Evolutionary conservation across 768 basidiomycete species (phyloP).

Genomic region (Boletus rubroflammeus): DNA sequence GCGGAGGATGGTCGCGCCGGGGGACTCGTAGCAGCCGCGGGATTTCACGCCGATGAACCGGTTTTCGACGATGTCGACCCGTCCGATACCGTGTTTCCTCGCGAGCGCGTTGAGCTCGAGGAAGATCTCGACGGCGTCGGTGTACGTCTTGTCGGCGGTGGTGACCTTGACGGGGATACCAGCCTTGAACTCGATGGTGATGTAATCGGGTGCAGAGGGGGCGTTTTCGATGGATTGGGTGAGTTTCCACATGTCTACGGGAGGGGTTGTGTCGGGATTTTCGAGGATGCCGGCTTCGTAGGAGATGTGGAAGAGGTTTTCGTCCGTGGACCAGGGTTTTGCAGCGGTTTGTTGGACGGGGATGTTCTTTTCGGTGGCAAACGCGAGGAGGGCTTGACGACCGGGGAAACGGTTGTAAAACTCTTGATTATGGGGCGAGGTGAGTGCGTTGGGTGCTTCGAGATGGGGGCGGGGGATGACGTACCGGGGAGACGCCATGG

Average conservation of each 20-base stretch:
- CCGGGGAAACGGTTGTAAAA: conserved; percentile 99
- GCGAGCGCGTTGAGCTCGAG: conserved; percentile 85
- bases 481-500: conserved; percentile 95
- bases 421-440: conserved; percentile 41
- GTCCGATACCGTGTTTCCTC: conserved; percentile 91
- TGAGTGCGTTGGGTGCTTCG: not conserved
- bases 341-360: conserved; percentile 93
- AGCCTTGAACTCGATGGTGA: conserved; percentile 79
- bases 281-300: conserved; percentile 99
- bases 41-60: conserved; percentile 99
- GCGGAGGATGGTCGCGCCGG: conserved; percentile 94
- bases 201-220: conserved; percentile 70
- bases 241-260: conserved; percentile 98
- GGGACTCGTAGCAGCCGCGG: conserved; percentile 98
- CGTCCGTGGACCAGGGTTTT: conserved; percentile 99
- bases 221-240: conserved; percentile 81
- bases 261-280: conserved; percentile 92
- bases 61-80: conserved; percentile 99
- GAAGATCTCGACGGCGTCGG: conserved; percentile 96
- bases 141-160: conserved; percentile 57
- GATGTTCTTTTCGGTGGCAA: conserved; percentile 82
- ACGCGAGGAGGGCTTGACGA: conserved; percentile 87
- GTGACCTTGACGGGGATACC: conserved; percentile 89
- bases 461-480: not conserved
- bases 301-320: conserved; percentile 99